Conservation (phyloP, 306 rosid genomes). For the Pyrus pyrifolia region DNA sequence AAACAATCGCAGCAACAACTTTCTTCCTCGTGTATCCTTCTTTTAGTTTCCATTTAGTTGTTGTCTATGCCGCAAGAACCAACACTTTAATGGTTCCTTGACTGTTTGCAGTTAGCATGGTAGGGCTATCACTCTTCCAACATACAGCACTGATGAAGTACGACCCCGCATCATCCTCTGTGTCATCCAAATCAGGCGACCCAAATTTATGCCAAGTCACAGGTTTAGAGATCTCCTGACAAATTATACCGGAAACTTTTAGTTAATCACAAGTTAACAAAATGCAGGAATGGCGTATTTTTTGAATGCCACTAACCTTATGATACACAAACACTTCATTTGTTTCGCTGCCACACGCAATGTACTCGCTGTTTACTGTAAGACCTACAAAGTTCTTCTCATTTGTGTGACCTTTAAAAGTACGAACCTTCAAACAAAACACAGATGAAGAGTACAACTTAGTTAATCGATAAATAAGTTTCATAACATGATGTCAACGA, state of each 20-base stretch:
- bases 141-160: conserved; percentile 96
- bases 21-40: background rate
- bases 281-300: background rate
- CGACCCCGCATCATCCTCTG: conserved; percentile 76
- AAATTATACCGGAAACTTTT: conserved; percentile 6
- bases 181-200: conserved; percentile 57
- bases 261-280: conserved; percentile 4
- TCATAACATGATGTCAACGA: background rate
- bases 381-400: conserved; percentile 99
- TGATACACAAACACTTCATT: conserved; percentile 95
- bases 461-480: background rate
- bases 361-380: conserved; percentile 75
- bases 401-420: conserved; percentile 82
- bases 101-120: conserved; percentile 91
- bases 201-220: conserved; percentile 86
- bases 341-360: conserved; percentile 96
- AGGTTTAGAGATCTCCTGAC: conserved; percentile 86
- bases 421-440: conserved; percentile 54
- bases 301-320: conserved; percentile 52
- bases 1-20: conserved; percentile 2
- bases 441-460: background rate
- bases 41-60: background rate
- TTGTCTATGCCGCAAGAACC: conserved; percentile 74
- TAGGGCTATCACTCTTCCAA: conserved; percentile 95
- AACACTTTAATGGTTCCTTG: conserved; percentile 93